These are phyloP conservation scores for Arthrobotrys sphaeroides DNA, from an alignment of 2,329 filamentous ascomycete species.

Conservation along the genomic window DNA sequence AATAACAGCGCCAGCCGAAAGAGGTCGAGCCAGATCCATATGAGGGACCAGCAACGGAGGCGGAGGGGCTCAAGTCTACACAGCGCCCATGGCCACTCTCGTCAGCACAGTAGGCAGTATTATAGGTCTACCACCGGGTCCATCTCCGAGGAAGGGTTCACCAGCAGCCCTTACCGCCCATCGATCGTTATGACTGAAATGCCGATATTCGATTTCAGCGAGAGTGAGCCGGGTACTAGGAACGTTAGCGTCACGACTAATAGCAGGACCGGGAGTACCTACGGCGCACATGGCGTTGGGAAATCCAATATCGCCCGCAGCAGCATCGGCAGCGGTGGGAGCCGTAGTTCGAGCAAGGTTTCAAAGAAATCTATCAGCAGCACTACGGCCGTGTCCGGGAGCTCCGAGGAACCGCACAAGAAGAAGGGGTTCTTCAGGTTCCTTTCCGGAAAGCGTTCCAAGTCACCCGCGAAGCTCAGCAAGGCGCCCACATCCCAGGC, in stretches of 20 bases:
- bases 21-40: slow-evolving; percentile 17
- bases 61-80: slow-evolving; percentile 22
- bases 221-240: slow-evolving; percentile 32
- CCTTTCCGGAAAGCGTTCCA: slow-evolving; percentile 2
- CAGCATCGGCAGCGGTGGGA: background rate
- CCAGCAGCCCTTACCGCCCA: slow-evolving; percentile 30
- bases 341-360: slow-evolving; percentile 32
- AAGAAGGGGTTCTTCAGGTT: slow-evolving; percentile 41
- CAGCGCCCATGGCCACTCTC: slow-evolving; percentile 1
- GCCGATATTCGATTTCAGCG: slow-evolving; percentile 37
- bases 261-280: slow-evolving; percentile 9
- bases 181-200: slow-evolving; percentile 34
- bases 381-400: background rate
- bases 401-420: slow-evolving; percentile 8
- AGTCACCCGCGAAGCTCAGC: background rate
- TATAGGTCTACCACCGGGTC: slow-evolving; percentile 5
- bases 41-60: slow-evolving; percentile 8
- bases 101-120: slow-evolving; percentile 17
- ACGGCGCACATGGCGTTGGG: no score
- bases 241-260: slow-evolving; percentile 22
- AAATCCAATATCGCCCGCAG: background rate
- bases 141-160: slow-evolving; percentile 23
- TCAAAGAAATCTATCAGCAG: slow-evolving; percentile 30
- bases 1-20: background rate
- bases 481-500: slow-evolving; percentile 5